phyloP scores from a whole-genome alignment of 2,329 filamentous ascomycete genomes.

The Neurospora crassa region DNA sequence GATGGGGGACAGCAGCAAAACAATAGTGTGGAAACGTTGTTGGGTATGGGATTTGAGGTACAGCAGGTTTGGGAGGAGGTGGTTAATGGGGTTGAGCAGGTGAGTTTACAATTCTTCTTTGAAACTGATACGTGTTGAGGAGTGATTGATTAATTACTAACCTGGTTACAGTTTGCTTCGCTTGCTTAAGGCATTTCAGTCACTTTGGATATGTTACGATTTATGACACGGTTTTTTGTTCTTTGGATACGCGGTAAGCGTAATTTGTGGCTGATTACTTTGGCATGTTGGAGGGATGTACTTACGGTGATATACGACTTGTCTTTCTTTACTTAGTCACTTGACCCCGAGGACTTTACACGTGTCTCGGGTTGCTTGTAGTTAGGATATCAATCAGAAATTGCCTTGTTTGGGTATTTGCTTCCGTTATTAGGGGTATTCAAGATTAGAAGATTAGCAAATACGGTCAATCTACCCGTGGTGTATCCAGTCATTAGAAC shows the following conservation, averaged over 20 bases:
- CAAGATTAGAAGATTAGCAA: not conserved
- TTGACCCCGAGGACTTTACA: no score
- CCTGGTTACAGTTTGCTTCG: constrained; percentile 11
- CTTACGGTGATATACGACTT: not conserved
- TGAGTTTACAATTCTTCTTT: constrained; percentile 23
- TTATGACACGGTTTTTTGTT: not conserved
- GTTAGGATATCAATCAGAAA: not conserved
- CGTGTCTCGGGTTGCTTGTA: not conserved
- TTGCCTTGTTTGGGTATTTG: not conserved
- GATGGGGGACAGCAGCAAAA: not conserved
- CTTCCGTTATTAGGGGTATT: not conserved
- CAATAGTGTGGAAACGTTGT: constrained; percentile 46
- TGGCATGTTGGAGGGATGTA: not conserved
- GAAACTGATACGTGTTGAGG: not conserved
- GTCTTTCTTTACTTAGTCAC: not conserved
- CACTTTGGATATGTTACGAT: not conserved
- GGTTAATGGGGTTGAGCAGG: constrained; percentile 49
- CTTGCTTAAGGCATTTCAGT: not conserved
- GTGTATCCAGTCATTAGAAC: not conserved
- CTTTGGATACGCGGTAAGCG: not conserved
- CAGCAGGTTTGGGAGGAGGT: constrained; percentile 77
- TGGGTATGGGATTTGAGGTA: constrained; percentile 71
- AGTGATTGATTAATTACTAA: constrained; percentile 1
- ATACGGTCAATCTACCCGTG: not conserved
- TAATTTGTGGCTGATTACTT: not conserved